Base-by-base conservation (phyloP, 352 stramenopile species). In the Globisporangium ultimum region DNA sequence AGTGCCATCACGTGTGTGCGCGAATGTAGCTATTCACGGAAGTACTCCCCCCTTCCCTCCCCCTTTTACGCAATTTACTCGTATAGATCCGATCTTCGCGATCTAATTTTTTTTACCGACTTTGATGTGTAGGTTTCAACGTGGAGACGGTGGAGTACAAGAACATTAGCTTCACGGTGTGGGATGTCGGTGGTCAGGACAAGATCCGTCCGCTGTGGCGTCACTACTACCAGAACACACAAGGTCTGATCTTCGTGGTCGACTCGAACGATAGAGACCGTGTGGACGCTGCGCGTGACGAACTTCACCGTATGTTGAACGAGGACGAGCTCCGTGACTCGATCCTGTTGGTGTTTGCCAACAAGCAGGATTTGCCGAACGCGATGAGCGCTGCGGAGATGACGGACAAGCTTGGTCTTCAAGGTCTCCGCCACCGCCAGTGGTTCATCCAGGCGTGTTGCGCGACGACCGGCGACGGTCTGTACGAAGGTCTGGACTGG, bases 401-500 rank as follows among this genome's bases (percentile, higher is more conserved):
- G 90, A 98, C 97, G 48, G 93, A 99, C 70, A 99, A 99, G 87
- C 81, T 99, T 54, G 96, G 96, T 64, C 87, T 99, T 58, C 95
- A 98, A 72, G 90, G 88, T 58, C 81, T 99, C 20, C 95, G 96
- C 65, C 94, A 98, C 71, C 88, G 97, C 71, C 96, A 99, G 81
- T 99, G 97, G 97, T 99, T 98, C 82, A 99, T 99, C 72, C 97
- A 99, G 88, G 93, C 96, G 47, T 99, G 96, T 93, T 99, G 97
- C 76, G 97, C 97, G 60, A 99, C 97, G 62, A 99, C 92, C 61
- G 97, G 97, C 50, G 97, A 99, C 70, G 97, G 97, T 66, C 74
- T 99, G 56, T 99, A 99, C 80, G 97, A 99, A 72, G 97, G 97
- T 68, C 86, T 99, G 56, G 97, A 99, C 78, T 99, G 97, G 97